Evolutionary conservation across 345 rosid species (phyloP).

Genomic region (Brassica rapa): DNA sequence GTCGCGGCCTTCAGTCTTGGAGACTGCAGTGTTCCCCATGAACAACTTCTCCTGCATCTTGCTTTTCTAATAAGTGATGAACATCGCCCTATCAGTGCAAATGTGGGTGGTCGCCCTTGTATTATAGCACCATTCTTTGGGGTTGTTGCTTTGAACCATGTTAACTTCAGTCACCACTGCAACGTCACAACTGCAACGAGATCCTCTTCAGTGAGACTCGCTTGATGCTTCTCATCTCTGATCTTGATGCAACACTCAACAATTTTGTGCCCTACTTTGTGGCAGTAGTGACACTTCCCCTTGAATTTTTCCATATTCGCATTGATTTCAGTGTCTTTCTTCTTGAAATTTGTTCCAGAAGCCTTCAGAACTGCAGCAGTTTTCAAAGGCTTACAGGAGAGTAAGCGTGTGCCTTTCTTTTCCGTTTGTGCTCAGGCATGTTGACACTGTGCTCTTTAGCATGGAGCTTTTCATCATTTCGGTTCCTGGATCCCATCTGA

Average conservation of each 20-base stretch:
- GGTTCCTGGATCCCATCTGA: no score
- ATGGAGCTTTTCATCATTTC: no score
- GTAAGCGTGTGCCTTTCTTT: no score
- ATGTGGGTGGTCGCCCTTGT: neutral
- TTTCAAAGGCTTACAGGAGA: no score
- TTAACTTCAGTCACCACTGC: neutral
- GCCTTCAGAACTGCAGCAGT: no score
- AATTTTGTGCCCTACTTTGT: neutral
- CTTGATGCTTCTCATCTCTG: neutral
- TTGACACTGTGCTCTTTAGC: no score
- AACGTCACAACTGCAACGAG: neutral
- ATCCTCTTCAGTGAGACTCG: neutral
- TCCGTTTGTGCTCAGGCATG: no score
- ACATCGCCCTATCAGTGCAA: neutral
- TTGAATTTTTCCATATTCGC: neutral
- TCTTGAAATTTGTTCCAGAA: no score
- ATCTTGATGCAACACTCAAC: neutral
- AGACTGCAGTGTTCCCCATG: neutral
- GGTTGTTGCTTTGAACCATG: neutral
- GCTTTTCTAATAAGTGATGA: neutral
- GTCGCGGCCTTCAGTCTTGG: neutral
- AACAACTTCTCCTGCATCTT: neutral
- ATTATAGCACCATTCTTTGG: neutral
- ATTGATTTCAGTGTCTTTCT: no score
- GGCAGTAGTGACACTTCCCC: neutral